Conservation (phyloP, 805 yeast genomes). For the Kodamaea kaohsiungensis region DNA sequence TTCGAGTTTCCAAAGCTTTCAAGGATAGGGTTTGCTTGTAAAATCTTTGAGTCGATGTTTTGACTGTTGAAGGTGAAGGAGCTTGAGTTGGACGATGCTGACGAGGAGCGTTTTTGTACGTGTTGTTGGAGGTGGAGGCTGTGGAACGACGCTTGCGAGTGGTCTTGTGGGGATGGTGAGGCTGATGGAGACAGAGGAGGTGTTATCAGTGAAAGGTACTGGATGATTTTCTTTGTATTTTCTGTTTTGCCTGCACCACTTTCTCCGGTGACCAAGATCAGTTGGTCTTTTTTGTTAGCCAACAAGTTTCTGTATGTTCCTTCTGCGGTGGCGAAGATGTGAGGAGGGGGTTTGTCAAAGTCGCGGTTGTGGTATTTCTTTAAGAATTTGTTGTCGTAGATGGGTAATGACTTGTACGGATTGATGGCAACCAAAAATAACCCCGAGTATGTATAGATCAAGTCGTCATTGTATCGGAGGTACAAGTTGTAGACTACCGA, state of each 20-base stretch:
- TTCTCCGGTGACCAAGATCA: constrained; percentile 96
- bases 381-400: constrained; percentile 64
- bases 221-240: constrained; percentile 92
- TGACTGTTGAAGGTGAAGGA: constrained; percentile 19
- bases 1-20: constrained; percentile 98
- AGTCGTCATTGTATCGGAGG: constrained; percentile 72
- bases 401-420: constrained; percentile 77
- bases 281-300: constrained; percentile 72
- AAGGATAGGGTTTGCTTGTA: constrained; percentile 92
- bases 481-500: constrained; percentile 86
- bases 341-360: constrained; percentile 60
- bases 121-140: constrained; percentile 1
- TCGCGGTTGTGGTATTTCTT: constrained; percentile 50
- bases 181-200: constrained; percentile 24
- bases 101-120: constrained; percentile 1
- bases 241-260: constrained; percentile 99
- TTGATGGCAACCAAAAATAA: constrained; percentile 92
- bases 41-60: constrained; percentile 77
- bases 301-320: constrained; percentile 78
- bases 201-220: constrained; percentile 81
- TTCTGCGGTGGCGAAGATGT: constrained; percentile 88
- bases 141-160: neutral
- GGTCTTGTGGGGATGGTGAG: constrained; percentile 7
- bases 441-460: constrained; percentile 93
- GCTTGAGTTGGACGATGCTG: constrained; percentile 7